Evolutionary conservation across 176 grass and related monocot genomes (phyloP).

Genomic region (Cymbopogon citratus): DNA sequence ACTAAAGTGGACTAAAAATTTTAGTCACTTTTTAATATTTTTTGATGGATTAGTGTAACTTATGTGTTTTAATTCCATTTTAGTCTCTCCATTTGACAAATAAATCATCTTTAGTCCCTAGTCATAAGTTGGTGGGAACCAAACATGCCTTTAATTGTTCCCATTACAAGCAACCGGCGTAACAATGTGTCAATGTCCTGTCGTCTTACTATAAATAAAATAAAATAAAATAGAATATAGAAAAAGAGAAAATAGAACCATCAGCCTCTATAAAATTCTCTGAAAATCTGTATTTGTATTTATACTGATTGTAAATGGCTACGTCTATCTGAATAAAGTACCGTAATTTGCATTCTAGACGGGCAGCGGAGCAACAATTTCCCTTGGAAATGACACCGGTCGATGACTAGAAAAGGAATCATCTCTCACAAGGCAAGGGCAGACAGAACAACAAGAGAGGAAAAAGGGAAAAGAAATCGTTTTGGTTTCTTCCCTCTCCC

Average conservation of each 20-base stretch:
- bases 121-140: too few relatives aligned
- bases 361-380: neutral
- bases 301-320: neutral
- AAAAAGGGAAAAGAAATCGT: neutral
- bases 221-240: too few relatives aligned
- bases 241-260: neutral
- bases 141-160: too few relatives aligned
- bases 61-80: too few relatives aligned
- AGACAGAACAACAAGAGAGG: neutral
- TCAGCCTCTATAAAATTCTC: neutral
- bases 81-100: too few relatives aligned
- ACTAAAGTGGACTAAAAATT: too few relatives aligned
- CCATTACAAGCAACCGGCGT: too few relatives aligned
- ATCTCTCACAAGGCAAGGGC: neutral
- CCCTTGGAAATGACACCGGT: neutral
- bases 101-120: too few relatives aligned
- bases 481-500: constrained; percentile 25
- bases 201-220: too few relatives aligned
- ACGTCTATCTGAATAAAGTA: neutral
- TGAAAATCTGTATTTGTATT: neutral
- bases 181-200: too few relatives aligned
- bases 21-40: too few relatives aligned
- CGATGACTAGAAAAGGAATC: neutral
- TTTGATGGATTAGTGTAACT: too few relatives aligned
- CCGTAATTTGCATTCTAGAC: neutral